Conservation (phyloP, 352 stramenopile genomes). For the Phytophthora fragariaefolia region DNA sequence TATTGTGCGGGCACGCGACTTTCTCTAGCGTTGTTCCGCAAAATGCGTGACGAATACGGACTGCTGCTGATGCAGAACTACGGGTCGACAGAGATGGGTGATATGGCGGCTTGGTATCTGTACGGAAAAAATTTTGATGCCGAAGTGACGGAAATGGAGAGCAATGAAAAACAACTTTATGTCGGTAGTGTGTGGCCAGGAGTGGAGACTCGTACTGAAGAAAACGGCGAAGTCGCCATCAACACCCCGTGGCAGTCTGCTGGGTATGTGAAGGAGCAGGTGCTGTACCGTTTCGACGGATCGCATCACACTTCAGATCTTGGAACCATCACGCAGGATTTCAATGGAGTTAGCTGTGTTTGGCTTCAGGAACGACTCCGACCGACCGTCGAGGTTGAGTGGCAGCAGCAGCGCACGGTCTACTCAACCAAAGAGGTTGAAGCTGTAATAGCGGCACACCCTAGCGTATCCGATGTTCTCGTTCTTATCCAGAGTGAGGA, state of each 20-base stretch:
- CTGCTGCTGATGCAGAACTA: conserved; percentile 88
- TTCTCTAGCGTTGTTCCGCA: conserved; percentile 57
- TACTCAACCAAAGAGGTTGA: conserved; percentile 54
- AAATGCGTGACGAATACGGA: conserved; percentile 63
- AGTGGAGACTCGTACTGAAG: conserved; percentile 53
- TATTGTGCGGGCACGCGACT: conserved; percentile 79
- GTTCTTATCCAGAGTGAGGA: conserved; percentile 49
- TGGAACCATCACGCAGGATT: conserved; percentile 40
- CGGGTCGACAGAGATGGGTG: conserved; percentile 82
- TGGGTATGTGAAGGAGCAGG: conserved; percentile 70
- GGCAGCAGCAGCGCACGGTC: conserved; percentile 31
- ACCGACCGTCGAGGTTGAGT: conserved; percentile 42
- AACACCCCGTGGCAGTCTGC: conserved; percentile 82
- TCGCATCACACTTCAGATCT: conserved; percentile 69
- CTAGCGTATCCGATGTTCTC: conserved; percentile 59
- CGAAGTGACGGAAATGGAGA: conserved; percentile 51
- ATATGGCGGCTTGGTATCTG: conserved; percentile 77
- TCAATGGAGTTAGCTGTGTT: conserved; percentile 43
- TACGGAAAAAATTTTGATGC: conserved; percentile 49
- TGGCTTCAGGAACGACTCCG: conserved; percentile 78
- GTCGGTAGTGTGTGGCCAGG: conserved; percentile 78
- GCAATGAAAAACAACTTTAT: conserved; percentile 52
- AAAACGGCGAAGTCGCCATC: conserved; percentile 71
- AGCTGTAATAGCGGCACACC: conserved; percentile 40
- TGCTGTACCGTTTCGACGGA: conserved; percentile 51